Conservation (phyloP, 306 rosid species). For the Quercus dentata region DNA sequence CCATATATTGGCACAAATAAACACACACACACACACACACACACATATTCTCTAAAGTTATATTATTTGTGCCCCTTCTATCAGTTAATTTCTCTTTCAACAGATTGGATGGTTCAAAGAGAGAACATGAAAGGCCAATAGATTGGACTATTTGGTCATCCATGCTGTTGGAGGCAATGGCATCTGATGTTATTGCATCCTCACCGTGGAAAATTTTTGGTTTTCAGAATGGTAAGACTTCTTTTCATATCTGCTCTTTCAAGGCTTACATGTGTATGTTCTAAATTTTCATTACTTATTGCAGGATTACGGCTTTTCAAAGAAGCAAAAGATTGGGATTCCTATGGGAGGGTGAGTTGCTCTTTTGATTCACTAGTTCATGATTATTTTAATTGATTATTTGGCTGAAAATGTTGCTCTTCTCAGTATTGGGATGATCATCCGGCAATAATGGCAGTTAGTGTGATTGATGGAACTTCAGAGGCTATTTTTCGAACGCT, state of each 20-base stretch:
- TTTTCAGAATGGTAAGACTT: constrained; percentile 73
- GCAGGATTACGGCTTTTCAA: constrained; percentile 84
- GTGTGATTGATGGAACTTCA: constrained; percentile 76
- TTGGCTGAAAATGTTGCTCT: constrained; percentile 6
- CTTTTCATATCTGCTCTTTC: constrained; percentile 18
- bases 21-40: background rate
- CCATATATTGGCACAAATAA: background rate
- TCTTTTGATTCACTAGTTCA: constrained; percentile 11
- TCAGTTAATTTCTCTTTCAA: constrained; percentile 2
- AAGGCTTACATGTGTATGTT: constrained; percentile 9
- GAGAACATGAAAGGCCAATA: constrained; percentile 42
- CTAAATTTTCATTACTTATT: constrained; percentile 15
- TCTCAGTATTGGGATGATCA: constrained; percentile 82
- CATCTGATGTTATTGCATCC: constrained; percentile 81
- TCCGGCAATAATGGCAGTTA: constrained; percentile 91
- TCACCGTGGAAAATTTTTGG: constrained; percentile 96
- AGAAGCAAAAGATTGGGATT: constrained; percentile 74
- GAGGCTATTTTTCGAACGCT: constrained; percentile 82
- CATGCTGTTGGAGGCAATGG: constrained; percentile 51
- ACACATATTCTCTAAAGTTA: background rate
- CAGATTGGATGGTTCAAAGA: constrained; percentile 62
- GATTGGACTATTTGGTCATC: constrained; percentile 44
- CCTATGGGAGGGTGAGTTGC: constrained; percentile 54
- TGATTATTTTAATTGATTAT: constrained; percentile 11
- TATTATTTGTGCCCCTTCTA: background rate